A percentile compares a stretch with the other conserved stretches of the same genome.
Conservation (phyloP, 1,284 basidiomycete genomes). For the Tilletia setariae region DNA sequence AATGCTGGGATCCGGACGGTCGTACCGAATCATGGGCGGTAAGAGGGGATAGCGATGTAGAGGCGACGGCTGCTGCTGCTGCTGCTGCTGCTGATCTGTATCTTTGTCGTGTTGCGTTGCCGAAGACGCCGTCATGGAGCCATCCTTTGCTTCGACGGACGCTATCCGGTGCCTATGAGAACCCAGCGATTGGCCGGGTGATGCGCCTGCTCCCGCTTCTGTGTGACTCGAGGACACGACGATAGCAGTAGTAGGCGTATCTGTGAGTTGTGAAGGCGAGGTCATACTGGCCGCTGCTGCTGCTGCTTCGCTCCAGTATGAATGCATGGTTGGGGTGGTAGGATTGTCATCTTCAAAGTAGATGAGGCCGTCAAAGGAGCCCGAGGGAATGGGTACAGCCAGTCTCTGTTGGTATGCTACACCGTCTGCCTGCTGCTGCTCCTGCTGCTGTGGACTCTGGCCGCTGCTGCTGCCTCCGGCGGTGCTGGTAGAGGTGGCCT, state of each 20-base stretch:
- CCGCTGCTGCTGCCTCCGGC: background rate
- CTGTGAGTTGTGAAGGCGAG: background rate
- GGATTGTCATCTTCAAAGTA: constrained; percentile 6
- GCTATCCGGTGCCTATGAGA: no score
- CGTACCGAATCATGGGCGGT: constrained; percentile 5
- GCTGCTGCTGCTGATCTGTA: background rate
- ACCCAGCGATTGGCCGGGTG: no score
- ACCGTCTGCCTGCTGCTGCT: background rate
- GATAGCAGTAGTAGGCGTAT: background rate
- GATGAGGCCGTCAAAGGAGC: no score
- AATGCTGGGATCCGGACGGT: background rate
- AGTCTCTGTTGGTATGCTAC: background rate
- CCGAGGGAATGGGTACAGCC: no score
- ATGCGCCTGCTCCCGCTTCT: no score
- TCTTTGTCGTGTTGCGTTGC: background rate
- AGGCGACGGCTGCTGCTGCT: background rate
- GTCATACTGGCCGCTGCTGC: background rate
- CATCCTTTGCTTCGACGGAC: background rate
- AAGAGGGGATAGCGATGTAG: background rate
- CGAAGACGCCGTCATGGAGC: background rate
- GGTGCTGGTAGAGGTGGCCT: background rate
- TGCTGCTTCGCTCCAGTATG: background rate
- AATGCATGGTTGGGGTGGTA: constrained; percentile 1
- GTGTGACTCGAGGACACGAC: background rate
- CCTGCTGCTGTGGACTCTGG: background rate